Evolutionary conservation across 164 flowering plant genomes (phyloP).

Genomic region (Liquidambar formosana): DNA sequence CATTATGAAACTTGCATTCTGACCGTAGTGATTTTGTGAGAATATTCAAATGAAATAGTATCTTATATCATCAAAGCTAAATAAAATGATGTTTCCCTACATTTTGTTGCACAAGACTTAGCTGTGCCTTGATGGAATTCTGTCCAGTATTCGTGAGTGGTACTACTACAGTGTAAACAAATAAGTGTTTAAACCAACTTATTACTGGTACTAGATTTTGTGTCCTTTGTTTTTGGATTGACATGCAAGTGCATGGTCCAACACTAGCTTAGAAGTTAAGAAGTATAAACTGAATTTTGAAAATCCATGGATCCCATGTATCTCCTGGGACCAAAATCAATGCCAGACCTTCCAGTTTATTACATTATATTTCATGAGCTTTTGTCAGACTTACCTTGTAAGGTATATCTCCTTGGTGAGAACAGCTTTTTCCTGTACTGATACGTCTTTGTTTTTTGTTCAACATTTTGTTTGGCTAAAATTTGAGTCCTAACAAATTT

Average conservation of each 20-base stretch:
- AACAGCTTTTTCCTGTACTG: background rate
- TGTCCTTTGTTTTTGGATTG: background rate
- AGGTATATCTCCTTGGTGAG: background rate
- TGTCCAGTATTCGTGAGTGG: too few species aligned
- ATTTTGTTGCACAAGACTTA: too few species aligned
- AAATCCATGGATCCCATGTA: background rate
- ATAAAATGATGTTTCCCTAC: too few species aligned
- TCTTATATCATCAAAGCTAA: too few species aligned
- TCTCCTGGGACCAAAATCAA: slow-evolving; percentile 1
- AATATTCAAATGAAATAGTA: too few species aligned
- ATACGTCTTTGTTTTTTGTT: background rate
- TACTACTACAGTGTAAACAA: too few species aligned
- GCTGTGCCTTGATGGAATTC: too few species aligned
- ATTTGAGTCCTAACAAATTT: background rate
- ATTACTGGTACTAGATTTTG: background rate
- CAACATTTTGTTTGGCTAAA: background rate
- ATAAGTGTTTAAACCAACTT: background rate
- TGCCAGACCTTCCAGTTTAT: background rate
- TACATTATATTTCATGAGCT: background rate
- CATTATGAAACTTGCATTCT: background rate
- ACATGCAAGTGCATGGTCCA: background rate
- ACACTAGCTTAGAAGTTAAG: background rate
- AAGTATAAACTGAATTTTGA: background rate
- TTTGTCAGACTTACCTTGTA: too few species aligned
- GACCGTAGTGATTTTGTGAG: background rate